phyloP scores from a whole-genome alignment of 2,329 filamentous ascomycete species.

The Madurella mycetomatis region DNA sequence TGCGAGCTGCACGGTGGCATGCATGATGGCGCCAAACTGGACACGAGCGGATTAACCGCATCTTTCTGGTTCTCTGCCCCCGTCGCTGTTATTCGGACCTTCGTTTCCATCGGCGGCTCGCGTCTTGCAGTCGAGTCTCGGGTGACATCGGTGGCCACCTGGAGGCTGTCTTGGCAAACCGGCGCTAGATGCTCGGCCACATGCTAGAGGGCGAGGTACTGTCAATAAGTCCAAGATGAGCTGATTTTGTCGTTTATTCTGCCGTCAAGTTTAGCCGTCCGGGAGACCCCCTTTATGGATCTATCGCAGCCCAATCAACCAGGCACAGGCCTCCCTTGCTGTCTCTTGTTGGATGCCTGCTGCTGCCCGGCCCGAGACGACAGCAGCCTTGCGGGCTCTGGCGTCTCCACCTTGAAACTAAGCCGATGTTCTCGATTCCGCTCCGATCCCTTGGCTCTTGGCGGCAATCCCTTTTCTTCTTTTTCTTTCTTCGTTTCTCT shows the following conservation, averaged over 20 bases:
- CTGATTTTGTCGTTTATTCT: background rate
- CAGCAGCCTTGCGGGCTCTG: background rate
- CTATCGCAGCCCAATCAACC: background rate
- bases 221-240: background rate
- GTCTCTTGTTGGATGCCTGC: background rate
- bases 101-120: background rate
- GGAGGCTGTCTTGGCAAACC: background rate
- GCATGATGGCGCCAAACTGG: background rate
- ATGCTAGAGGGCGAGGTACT: too few species aligned
- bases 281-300: background rate
- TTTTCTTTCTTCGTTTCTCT: too few species aligned
- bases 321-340: background rate
- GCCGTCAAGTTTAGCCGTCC: background rate
- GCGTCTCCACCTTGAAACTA: background rate
- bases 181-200: background rate
- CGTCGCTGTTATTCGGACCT: background rate
- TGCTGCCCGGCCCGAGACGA: constrained; percentile 8
- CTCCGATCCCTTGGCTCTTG: too few species aligned
- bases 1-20: background rate
- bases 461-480: background rate
- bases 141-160: too few species aligned
- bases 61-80: background rate
- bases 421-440: background rate
- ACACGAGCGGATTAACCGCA: too few species aligned
- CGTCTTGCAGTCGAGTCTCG: background rate